Percentiles rank a stretch among this genome's conserved stretches.
phyloP scores from a whole-genome alignment of 805 yeast species.

The Saturnispora bothae region DNA sequence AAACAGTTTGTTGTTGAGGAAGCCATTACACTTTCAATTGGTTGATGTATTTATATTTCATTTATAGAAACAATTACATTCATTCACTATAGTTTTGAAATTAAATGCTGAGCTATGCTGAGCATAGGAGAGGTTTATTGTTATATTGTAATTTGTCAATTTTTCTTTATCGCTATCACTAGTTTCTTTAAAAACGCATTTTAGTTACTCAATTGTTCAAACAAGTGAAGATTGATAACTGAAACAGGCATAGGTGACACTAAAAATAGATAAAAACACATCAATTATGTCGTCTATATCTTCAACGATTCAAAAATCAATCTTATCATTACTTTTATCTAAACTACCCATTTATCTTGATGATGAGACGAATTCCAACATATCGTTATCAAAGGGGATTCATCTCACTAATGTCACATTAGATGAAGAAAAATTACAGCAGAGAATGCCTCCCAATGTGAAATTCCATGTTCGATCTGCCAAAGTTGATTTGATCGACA shows the following conservation, averaged over 20 bases:
- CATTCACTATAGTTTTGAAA: no score
- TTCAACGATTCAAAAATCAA: constrained; percentile 10
- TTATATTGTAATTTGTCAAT: no score
- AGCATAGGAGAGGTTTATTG: background rate
- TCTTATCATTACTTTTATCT: constrained; percentile 10
- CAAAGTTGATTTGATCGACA: constrained; percentile 8
- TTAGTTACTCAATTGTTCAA: no score
- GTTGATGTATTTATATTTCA: background rate
- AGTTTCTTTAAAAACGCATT: no score
- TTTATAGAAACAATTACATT: no score
- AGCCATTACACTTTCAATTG: constrained; percentile 33
- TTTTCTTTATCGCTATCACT: no score
- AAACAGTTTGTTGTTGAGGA: constrained; percentile 28
- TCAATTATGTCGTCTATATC: constrained; percentile 11
- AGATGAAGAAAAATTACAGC: constrained; percentile 12
- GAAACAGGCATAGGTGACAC: no score
- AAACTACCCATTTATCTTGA: constrained; percentile 12
- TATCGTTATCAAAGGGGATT: constrained; percentile 7
- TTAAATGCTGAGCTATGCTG: background rate
- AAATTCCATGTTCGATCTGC: constrained; percentile 11
- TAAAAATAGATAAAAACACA: no score
- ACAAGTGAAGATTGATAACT: no score
- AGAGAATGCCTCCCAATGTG: constrained; percentile 9
- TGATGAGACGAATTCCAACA: constrained; percentile 8
- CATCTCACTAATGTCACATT: constrained; percentile 10